Evolutionary conservation across 495 filamentous ascomycete species (phyloP), one percentile per base, ranked within the genome.

Genomic region (Glutinoglossum americanum): DNA sequence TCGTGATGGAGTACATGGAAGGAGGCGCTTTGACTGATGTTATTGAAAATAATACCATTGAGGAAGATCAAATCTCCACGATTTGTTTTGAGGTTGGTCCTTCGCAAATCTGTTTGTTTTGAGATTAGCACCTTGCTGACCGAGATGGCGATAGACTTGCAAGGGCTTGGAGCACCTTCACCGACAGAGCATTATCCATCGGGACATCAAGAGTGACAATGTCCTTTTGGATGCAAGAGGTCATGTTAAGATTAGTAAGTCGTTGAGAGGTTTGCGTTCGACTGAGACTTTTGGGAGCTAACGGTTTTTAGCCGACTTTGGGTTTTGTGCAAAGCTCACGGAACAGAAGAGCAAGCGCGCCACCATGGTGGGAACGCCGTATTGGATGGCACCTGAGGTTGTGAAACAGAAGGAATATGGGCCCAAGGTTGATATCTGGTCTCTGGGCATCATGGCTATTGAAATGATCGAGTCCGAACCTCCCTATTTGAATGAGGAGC

Each of bases 1-100:
- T 98, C 23, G 92, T 98, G 33, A 95, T 98, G 93, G 92, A 98
- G 70, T 98, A 92, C 64, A 97, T 98, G 93, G 92, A 97, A 69
- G 92, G 92, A 60, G 92, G 92, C 67, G 88, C 92, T 51, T 71
- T 98, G 66, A 98, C 93, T 0, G 93, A 98, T 75, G 89, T 98
- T 55, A 97, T 97, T 70, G 93, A 96, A 66, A 95, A 95, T 69
- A 98, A 97, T 69, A 73, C 78, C 55, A 94, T 98, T 63, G 82
- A 82, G 27, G 92, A 98, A 69, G 85, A 94, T 66, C 92, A 98
- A 66, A 98, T 98, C 64, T 88, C 92, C 3, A 94, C 92, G 10
- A 95, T 98, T 57, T 98, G 92, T 69, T 74, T 83, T 54, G 92
- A 98, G 85, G 92, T 96, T 74, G 62, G 67, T 63, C 15, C 57